phyloP scores from a whole-genome alignment of 2,329 filamentous ascomycete genomes.

The Aspergillus tubingensis region DNA sequence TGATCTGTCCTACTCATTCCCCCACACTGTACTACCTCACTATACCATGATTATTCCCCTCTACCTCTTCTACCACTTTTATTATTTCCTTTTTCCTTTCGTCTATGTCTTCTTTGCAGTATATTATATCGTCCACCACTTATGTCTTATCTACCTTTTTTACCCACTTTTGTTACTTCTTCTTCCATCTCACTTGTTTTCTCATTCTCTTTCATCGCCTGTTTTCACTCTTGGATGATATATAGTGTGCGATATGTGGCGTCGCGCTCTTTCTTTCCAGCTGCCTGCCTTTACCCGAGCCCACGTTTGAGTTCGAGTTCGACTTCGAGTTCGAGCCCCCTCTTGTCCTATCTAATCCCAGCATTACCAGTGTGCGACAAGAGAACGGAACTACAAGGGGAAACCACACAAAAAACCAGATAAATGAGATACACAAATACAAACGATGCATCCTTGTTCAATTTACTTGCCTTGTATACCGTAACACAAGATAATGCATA shows the following conservation, averaged over 20 bases:
- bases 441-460: no score
- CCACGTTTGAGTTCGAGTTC: no score
- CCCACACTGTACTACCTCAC: not conserved
- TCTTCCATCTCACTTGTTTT: not conserved
- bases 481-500: no score
- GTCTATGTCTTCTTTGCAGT: conserved; percentile 3
- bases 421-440: no score
- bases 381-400: no score
- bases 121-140: not conserved
- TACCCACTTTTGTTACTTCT: not conserved
- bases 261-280: not conserved
- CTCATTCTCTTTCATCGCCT: not conserved
- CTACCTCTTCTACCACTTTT: not conserved
- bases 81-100: conserved; percentile 2
- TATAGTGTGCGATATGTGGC: conserved; percentile 1
- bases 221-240: not conserved
- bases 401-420: no score
- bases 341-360: no score
- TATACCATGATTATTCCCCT: not conserved
- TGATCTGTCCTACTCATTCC: conserved; percentile 10
- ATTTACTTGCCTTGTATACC: no score
- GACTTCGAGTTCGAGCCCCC: no score
- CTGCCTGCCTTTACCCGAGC: no score
- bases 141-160: not conserved
- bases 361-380: no score